A percentile compares a stretch with the other conserved stretches of the same genome.
These are phyloP conservation scores for Rhizopogon vulgaris DNA, from an alignment of 768 basidiomycete species.

Conservation along the genomic window DNA sequence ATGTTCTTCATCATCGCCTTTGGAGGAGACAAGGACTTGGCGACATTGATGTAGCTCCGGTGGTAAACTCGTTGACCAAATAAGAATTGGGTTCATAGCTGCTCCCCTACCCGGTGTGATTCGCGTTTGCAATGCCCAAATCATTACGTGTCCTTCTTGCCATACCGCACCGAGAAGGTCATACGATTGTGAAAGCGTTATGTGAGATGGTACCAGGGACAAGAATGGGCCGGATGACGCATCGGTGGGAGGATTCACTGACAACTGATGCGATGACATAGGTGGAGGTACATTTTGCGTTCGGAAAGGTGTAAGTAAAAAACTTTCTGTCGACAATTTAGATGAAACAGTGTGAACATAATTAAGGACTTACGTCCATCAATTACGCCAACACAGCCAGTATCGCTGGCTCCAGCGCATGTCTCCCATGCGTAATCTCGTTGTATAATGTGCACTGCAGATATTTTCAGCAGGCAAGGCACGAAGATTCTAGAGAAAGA, in stretches of 20 bases:
- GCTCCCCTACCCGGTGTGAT: conserved; percentile 51
- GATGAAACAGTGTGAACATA: background rate
- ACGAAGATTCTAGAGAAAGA: conserved; percentile 2
- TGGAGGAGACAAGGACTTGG: conserved; percentile 21
- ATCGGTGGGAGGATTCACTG: conserved; percentile 15
- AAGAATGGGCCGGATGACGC: background rate
- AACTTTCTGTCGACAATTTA: conserved; percentile 39
- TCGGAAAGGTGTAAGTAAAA: conserved; percentile 89
- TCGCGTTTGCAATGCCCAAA: conserved; percentile 67
- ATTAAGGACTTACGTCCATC: conserved; percentile 68
- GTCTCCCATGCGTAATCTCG: conserved; percentile 78
- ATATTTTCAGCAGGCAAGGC: background rate
- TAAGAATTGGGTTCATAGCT: conserved; percentile 47
- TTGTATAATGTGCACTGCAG: conserved; percentile 47
- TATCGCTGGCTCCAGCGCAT: conserved; percentile 66
- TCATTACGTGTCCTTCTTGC: conserved; percentile 58
- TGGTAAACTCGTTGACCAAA: conserved; percentile 27
- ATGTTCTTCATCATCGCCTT: background rate
- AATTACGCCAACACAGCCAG: conserved; percentile 81
- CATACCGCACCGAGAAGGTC: conserved; percentile 66
- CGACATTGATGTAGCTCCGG: conserved; percentile 16
- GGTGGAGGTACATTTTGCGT: conserved; percentile 97
- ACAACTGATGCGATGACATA: conserved; percentile 66
- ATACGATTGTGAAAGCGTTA: conserved; percentile 48
- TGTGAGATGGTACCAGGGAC: conserved; percentile 46